Evolutionary conservation across 139 green algal species (phyloP), one percentile per base, ranked within the genome.

Genomic region (Pleodorina starrii): DNA sequence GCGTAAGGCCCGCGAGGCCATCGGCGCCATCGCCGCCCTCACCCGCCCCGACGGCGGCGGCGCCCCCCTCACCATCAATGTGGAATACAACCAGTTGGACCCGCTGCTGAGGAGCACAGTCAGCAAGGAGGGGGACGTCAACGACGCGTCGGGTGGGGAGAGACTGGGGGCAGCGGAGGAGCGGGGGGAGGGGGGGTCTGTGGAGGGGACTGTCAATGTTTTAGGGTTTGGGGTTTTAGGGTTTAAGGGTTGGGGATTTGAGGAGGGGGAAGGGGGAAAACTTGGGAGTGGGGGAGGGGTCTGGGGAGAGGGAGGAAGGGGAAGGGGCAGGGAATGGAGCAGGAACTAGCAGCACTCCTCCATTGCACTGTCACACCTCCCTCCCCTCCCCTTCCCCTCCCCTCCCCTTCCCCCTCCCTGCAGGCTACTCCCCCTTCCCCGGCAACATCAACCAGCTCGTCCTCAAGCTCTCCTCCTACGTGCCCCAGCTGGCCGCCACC

Each of bases 41-140:
- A 91, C 72, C 27, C 66, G 35, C 68, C 19, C 40, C 11, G 74
- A 82, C 25, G 74, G 74, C 40, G 74, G 74, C 40, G 42, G 42
- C 50, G 51, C 54, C 12, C 90, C 83, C 73, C 96, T 99, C 88
- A 98, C 97, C 74, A 96, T 99, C 85, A 99, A 99, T 90, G 98
- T 99, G 72, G 98, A 99, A 92, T 99, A 99, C 96, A 99, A 99
- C 93, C 98, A 99, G 95, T 94, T 99, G 90, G 97, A 99, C 91
- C 97, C 98, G 29, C 90, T 99, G 87, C 94, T 99, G 87, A 84
- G 96, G 1, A 95, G 92, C 72, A 99, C 96, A 2, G 90, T 96
- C 36, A 92, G 88, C 86, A 91, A 92, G 19, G 59, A 95, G 10
- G 97, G 96, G 1, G 97, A 99, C 85, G 94, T 98, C 6, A 98